These are phyloP conservation scores for Kickxella alabastrina DNA, from an alignment of 192 early-diverging fungal species.

Conservation along the genomic window DNA sequence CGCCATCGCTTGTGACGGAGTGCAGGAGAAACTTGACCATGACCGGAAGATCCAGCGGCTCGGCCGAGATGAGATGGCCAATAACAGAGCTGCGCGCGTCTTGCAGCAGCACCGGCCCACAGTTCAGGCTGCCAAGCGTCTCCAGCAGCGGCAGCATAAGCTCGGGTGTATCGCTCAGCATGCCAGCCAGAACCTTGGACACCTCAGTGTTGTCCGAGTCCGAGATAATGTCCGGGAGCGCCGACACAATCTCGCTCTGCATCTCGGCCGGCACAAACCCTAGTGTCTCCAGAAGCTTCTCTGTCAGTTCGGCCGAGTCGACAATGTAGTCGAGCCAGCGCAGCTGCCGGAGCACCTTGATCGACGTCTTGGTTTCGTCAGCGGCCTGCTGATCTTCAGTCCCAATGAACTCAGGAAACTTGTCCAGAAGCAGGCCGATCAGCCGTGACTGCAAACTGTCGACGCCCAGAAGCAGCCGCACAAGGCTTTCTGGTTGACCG, in stretches of 20 bases:
- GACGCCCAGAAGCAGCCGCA: conserved; percentile 58
- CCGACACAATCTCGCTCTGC: conserved; percentile 69
- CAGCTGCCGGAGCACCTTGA: conserved; percentile 67
- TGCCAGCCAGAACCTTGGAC: conserved; percentile 56
- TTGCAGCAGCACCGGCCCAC: conserved; percentile 19
- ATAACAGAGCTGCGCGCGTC: conserved; percentile 59
- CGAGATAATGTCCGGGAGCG: conserved; percentile 70
- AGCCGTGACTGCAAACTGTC: conserved; percentile 59
- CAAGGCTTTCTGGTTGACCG: conserved; percentile 53
- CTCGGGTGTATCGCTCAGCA: conserved; percentile 57
- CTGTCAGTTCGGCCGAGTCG: conserved; percentile 55
- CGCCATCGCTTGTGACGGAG: conserved; percentile 50
- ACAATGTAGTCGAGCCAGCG: conserved; percentile 73
- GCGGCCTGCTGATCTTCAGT: conserved; percentile 33
- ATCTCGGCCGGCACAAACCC: conserved; percentile 58
- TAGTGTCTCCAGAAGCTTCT: conserved; percentile 67
- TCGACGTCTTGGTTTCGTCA: conserved; percentile 47
- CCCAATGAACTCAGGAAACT: conserved; percentile 58
- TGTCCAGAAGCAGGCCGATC: conserved; percentile 54
- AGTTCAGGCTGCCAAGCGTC: conserved; percentile 64
- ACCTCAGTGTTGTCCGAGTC: conserved; percentile 67
- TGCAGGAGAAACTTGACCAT: conserved; percentile 72
- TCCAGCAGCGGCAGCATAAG: conserved; percentile 69
- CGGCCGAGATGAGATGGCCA: conserved; percentile 60
- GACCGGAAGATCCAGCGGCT: conserved; percentile 66